Base-by-base conservation (phyloP, 2,329 filamentous ascomycete species). In the Aspergillus novofumigatus region DNA sequence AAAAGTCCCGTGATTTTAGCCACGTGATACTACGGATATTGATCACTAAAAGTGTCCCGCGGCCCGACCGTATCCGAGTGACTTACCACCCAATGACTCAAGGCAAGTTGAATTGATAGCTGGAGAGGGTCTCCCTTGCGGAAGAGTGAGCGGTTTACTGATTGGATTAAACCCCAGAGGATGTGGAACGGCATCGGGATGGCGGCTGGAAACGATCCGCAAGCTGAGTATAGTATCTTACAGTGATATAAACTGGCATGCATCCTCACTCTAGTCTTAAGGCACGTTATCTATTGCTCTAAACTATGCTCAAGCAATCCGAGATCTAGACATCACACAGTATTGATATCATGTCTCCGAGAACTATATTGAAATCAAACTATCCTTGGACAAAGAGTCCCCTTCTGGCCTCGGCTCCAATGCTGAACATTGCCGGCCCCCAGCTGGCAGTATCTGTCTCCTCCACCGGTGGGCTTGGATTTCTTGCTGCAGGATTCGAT, bases 351-450 rank as follows among this genome's bases (percentile, higher is more conserved):
- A 61, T 62, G 55, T 52, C 26, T 7, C 35, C 35, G 29, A 57
- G n/a, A 58, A 74, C 53, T 70, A 65, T 52, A 41, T 62, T 77
- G 49, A 71, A 69, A 50, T 52, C 59, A 20, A 71, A 75, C 59
- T 86, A 86, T 66, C 83, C 85, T 61, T 88, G 85, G 84, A 80
- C 77, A 7, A 71, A 76, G 38, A 64, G 72, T 2, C 86, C 86
- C 5, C 71, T 89, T 21, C 78, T 91, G 29, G 77, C 81, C 49
- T 78, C 79, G 41, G 88, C 86, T 1, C 89, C 89, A 0, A 91
- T 92, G 88, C 82, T 86, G 49, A 78, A 85, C 38, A 83, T 90
- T 54, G 76, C 80, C 63, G 79, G 70, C 66, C 81, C 69, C 59
- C 79, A 67, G 0, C 79, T 91, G 3, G 85, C 86, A 2, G 75